Conservation (phyloP, 2,329 filamentous ascomycete genomes). For the Scedosporium aurantiacum region DNA sequence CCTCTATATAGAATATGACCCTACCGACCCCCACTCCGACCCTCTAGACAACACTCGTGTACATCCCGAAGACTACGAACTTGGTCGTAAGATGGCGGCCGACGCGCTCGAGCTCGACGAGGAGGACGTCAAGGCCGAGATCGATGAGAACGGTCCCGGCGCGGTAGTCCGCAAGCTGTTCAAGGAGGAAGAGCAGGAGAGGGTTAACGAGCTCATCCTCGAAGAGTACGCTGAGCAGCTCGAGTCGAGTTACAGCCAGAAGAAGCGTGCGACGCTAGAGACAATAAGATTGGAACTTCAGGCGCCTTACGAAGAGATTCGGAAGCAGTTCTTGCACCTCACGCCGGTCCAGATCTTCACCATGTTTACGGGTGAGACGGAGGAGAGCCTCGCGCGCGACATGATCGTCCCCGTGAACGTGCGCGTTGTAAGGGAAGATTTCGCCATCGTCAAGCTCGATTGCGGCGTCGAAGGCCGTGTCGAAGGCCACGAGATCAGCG, state of each 20-base stretch:
- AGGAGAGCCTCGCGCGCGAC: constrained; percentile 68
- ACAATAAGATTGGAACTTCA: constrained; percentile 91
- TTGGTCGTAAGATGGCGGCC: constrained; percentile 95
- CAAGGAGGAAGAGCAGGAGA: constrained; percentile 84
- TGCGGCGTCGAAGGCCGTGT: constrained; percentile 88
- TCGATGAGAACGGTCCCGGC: constrained; percentile 76
- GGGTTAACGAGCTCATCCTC: constrained; percentile 89
- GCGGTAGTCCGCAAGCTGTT: constrained; percentile 94
- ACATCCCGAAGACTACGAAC: constrained; percentile 95
- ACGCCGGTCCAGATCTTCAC: constrained; percentile 76
- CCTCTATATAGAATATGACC: constrained; percentile 78
- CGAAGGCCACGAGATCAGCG: constrained; percentile 70
- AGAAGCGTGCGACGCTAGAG: constrained; percentile 90
- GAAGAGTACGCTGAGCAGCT: constrained; percentile 97
- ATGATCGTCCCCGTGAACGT: constrained; percentile 91
- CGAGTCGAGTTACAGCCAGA: constrained; percentile 83
- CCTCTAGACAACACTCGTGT: constrained; percentile 95
- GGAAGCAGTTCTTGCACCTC: constrained; percentile 64
- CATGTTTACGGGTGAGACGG: constrained; percentile 91
- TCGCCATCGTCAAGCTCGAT: constrained; percentile 86
- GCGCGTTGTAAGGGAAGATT: constrained; percentile 79
- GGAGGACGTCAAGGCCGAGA: constrained; percentile 92
- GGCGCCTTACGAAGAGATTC: constrained; percentile 86
- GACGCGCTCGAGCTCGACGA: constrained; percentile 94
- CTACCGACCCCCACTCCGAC: constrained; percentile 71